Conservation (phyloP, 1,284 basidiomycete species). For the Tilletiopsis washingtonensis region DNA sequence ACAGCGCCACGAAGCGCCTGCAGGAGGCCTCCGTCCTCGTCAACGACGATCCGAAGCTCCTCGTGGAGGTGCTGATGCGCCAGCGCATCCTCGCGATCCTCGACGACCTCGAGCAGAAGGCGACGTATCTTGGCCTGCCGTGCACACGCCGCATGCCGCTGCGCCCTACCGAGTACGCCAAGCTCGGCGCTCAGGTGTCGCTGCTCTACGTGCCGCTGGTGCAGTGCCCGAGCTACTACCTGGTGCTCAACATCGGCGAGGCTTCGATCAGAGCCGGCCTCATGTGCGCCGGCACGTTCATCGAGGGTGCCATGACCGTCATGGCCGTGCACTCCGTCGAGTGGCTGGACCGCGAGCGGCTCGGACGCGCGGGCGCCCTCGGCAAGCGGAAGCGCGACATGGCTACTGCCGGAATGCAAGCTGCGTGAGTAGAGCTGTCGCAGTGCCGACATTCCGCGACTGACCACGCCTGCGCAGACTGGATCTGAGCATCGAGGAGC, state of each 20-base stretch:
- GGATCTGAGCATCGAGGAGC: constrained; percentile 22
- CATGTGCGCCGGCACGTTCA: constrained; percentile 18
- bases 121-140: constrained; percentile 51
- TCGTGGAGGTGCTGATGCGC: constrained; percentile 21
- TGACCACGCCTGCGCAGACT: background rate
- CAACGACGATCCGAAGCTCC: constrained; percentile 16
- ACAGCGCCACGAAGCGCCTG: background rate
- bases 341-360: constrained; percentile 26
- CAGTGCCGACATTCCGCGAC: background rate
- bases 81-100: constrained; percentile 25
- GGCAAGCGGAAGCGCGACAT: constrained; percentile 4
- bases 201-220: constrained; percentile 24
- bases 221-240: constrained; percentile 25
- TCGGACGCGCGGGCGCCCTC: constrained; percentile 5
- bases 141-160: constrained; percentile 64
- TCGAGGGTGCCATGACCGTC: constrained; percentile 14
- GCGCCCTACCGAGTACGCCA: constrained; percentile 32
- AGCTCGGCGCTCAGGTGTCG: constrained; percentile 16
- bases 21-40: constrained; percentile 22
- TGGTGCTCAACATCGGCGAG: constrained; percentile 20
- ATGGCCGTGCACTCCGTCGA: constrained; percentile 26
- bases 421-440: background rate
- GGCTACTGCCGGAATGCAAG: background rate
- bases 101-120: constrained; percentile 38
- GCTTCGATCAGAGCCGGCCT: constrained; percentile 18